These are phyloP conservation scores for Candida namnaoensis DNA, from an alignment of 805 yeast genomes.

Conservation along the genomic window DNA sequence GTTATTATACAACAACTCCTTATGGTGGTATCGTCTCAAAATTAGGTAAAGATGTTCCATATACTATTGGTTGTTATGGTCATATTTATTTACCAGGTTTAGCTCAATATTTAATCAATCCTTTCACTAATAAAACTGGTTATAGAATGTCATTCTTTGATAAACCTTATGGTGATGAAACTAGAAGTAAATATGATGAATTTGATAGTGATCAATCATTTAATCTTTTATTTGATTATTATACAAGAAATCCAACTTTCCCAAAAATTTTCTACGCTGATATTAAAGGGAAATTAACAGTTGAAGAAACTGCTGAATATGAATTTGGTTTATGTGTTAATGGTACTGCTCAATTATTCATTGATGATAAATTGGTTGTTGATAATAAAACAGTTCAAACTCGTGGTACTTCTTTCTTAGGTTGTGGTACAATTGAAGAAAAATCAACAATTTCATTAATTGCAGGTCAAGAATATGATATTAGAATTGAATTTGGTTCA, in stretches of 20 bases:
- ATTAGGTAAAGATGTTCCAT: conserved; percentile 16
- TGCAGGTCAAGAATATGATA: conserved; percentile 34
- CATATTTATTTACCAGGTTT: conserved; percentile 26
- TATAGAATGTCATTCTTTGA: conserved; percentile 16
- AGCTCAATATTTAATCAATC: conserved; percentile 16
- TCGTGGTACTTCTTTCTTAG: conserved; percentile 41
- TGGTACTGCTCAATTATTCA: conserved; percentile 48
- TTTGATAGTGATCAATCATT: conserved; percentile 11
- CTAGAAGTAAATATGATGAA: conserved; percentile 19
- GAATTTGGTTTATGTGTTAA: conserved; percentile 41
- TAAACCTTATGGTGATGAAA: conserved; percentile 7
- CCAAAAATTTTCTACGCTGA: conserved; percentile 31
- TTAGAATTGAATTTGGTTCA: conserved; percentile 43
- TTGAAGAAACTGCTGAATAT: conserved; percentile 39
- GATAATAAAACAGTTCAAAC: conserved; percentile 48
- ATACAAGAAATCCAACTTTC: conserved; percentile 13
- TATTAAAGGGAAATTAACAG: conserved; percentile 34
- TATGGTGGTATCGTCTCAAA: conserved; percentile 33
- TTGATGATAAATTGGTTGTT: conserved; percentile 43
- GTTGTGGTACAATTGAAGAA: conserved; percentile 46
- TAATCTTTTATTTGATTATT: conserved; percentile 25
- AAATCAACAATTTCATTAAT: conserved; percentile 26
- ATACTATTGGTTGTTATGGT: conserved; percentile 27
- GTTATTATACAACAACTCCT: conserved; percentile 41
- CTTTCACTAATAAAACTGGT: conserved; percentile 17